Percentiles rank a stretch among this genome's conserved stretches.
Evolutionary conservation across 768 basidiomycete genomes (phyloP).

Genomic region (Pleurotus citrinopileatus): DNA sequence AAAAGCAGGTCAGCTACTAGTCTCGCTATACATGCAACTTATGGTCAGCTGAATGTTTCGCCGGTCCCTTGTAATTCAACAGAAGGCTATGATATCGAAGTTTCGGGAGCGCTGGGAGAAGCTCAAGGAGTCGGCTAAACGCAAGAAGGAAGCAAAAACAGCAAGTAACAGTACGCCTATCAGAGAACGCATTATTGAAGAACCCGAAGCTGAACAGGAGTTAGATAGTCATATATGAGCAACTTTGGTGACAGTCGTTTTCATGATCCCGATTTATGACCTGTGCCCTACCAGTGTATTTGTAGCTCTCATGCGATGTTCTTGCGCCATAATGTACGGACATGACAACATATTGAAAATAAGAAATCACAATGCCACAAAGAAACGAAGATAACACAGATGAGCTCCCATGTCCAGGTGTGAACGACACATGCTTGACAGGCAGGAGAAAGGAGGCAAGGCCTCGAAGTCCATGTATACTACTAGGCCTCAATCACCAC

Average conservation of each 20-base stretch:
- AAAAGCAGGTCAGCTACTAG: conserved; percentile 66
- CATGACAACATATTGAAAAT: too few species aligned
- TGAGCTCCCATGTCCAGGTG: too few species aligned
- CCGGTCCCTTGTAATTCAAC: conserved; percentile 14
- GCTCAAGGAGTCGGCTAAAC: conserved; percentile 82
- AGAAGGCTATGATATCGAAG: conserved; percentile 82
- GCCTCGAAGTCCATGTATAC: too few species aligned
- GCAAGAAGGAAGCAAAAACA: conserved; percentile 76
- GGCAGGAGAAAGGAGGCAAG: too few species aligned
- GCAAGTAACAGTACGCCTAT: conserved; percentile 44
- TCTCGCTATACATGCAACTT: not conserved
- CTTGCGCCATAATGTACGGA: too few species aligned
- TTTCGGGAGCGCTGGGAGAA: conserved; percentile 90
- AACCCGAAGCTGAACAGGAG: conserved; percentile 54
- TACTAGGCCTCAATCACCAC: too few species aligned
- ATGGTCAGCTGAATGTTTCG: not conserved
- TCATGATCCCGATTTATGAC: not conserved
- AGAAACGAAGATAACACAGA: too few species aligned
- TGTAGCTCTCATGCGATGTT: too few species aligned
- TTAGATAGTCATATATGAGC: conserved; percentile 33
- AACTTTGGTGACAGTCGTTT: conserved; percentile 1
- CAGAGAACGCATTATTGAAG: conserved; percentile 73
- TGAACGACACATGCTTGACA: too few species aligned
- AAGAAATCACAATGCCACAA: too few species aligned
- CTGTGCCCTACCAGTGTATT: not conserved